Conservation (phyloP, 176 grass and related monocot species). For the Carex myosuroides region DNA sequence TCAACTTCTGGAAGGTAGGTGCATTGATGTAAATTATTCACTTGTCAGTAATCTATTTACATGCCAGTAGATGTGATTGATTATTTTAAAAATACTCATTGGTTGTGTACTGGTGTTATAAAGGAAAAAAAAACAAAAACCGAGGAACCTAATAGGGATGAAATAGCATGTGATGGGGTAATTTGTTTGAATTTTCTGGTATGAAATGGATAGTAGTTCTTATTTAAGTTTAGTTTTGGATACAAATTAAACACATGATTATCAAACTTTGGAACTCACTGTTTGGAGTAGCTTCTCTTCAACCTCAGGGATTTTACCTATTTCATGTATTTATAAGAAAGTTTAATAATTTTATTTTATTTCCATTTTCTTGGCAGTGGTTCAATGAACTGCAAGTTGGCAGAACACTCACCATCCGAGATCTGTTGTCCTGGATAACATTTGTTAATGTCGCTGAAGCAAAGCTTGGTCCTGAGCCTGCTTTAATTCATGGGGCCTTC, state of each 20-base stretch:
- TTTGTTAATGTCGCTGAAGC: constrained; percentile 63
- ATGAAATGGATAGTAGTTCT: background rate
- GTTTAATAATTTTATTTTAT: background rate
- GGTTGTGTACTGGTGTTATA: background rate
- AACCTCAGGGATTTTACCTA: background rate
- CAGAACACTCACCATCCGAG: constrained; percentile 71
- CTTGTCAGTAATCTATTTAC: background rate
- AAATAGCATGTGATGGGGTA: background rate
- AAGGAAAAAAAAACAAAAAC: background rate
- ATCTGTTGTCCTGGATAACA: constrained; percentile 81
- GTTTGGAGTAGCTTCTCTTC: background rate
- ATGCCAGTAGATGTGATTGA: background rate
- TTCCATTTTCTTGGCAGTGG: constrained; percentile 41
- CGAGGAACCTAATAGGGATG: background rate
- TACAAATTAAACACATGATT: background rate
- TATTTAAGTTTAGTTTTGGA: background rate
- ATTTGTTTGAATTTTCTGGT: background rate
- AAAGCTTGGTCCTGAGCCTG: constrained; percentile 50
- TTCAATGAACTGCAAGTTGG: constrained; percentile 79
- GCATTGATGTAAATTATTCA: background rate
- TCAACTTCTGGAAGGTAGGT: constrained; percentile 73
- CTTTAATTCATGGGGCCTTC: constrained; percentile 81
- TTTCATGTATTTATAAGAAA: constrained; percentile 1
- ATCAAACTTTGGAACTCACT: background rate
- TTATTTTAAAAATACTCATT: background rate